Evolutionary conservation across 495 filamentous ascomycete species (phyloP).

Genomic region (Glutinoglossum americanum): DNA sequence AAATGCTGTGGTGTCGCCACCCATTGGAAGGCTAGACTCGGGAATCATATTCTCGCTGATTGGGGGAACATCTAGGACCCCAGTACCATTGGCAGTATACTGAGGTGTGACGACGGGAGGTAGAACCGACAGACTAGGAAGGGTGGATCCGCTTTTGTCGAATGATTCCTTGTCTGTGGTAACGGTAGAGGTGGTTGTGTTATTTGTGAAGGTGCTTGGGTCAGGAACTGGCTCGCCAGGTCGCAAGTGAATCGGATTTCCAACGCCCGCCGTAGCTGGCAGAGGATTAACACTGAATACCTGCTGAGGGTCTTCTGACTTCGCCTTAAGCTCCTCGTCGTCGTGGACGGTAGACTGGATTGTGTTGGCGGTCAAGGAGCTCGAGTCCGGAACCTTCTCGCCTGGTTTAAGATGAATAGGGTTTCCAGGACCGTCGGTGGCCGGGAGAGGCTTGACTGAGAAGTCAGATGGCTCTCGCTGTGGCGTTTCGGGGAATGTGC

Average conservation of each 20-base stretch:
- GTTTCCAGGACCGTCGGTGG: conserved; percentile 55
- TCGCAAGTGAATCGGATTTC: conserved; percentile 6
- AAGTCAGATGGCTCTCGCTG: conserved; percentile 32
- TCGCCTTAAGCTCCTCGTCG: conserved; percentile 11
- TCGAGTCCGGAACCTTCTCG: conserved; percentile 49
- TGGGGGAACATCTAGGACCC: conserved; percentile 38
- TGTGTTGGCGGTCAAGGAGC: conserved; percentile 25
- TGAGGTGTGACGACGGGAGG: conserved; percentile 25
- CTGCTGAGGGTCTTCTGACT: conserved; percentile 6
- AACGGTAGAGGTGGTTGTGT: conserved; percentile 35
- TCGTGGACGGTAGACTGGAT: conserved; percentile 21
- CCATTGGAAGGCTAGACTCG: conserved; percentile 67
- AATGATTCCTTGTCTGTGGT: conserved; percentile 70
- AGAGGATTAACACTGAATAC: conserved; percentile 12
- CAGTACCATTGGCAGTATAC: conserved; percentile 23
- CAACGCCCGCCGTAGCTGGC: conserved; percentile 5
- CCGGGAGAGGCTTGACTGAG: conserved; percentile 54
- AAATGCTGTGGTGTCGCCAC: conserved; percentile 13
- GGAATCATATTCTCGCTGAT: conserved; percentile 49
- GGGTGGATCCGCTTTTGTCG: conserved; percentile 43
- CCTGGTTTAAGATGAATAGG: conserved; percentile 62
- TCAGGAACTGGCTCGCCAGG: conserved; percentile 7
- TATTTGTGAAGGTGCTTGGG: conserved; percentile 24
- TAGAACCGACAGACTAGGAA: conserved; percentile 22
- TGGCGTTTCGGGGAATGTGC: conserved; percentile 67